These are phyloP conservation scores for Babesia gibsoni DNA, from an alignment of 169 alveolate genomes.

Conservation along the genomic window DNA sequence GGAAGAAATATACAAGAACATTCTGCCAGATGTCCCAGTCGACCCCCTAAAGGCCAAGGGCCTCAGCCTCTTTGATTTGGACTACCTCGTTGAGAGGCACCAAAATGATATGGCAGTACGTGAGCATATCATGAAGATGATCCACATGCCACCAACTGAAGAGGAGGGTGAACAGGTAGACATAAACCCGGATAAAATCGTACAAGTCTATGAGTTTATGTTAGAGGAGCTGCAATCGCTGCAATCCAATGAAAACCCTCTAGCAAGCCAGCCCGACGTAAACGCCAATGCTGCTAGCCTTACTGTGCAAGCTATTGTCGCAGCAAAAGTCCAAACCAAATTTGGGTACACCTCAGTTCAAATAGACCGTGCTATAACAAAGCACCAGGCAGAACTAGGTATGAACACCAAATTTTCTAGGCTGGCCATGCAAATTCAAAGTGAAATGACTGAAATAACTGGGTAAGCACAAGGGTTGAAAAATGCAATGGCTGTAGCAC, in stretches of 20 bases:
- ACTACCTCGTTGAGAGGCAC: slow-evolving; percentile 69
- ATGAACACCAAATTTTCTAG: slow-evolving; percentile 66
- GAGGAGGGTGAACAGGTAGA: slow-evolving; percentile 57
- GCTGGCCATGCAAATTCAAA: slow-evolving; percentile 73
- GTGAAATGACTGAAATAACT: slow-evolving; percentile 73
- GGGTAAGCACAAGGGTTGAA: slow-evolving; percentile 45
- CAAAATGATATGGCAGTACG: slow-evolving; percentile 60
- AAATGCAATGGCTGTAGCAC: neutral
- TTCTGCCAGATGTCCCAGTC: slow-evolving; percentile 51
- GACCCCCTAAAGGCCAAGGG: slow-evolving; percentile 72
- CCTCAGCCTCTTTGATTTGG: slow-evolving; percentile 69
- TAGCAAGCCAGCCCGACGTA: slow-evolving; percentile 62
- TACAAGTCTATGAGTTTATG: slow-evolving; percentile 79
- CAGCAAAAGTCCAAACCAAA: slow-evolving; percentile 81
- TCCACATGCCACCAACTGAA: slow-evolving; percentile 46
- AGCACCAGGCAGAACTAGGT: slow-evolving; percentile 70
- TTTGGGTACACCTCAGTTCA: slow-evolving; percentile 77
- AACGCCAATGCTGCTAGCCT: slow-evolving; percentile 74
- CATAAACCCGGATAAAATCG: slow-evolving; percentile 61
- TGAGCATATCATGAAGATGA: slow-evolving; percentile 38
- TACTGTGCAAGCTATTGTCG: slow-evolving; percentile 79
- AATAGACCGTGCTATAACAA: slow-evolving; percentile 77
- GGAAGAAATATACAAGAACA: slow-evolving; percentile 52
- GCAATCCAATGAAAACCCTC: slow-evolving; percentile 63
- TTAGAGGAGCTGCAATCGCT: slow-evolving; percentile 70